Evolutionary conservation across 2,329 filamentous ascomycete genomes (phyloP).

Genomic region (Penicillium sp.): DNA sequence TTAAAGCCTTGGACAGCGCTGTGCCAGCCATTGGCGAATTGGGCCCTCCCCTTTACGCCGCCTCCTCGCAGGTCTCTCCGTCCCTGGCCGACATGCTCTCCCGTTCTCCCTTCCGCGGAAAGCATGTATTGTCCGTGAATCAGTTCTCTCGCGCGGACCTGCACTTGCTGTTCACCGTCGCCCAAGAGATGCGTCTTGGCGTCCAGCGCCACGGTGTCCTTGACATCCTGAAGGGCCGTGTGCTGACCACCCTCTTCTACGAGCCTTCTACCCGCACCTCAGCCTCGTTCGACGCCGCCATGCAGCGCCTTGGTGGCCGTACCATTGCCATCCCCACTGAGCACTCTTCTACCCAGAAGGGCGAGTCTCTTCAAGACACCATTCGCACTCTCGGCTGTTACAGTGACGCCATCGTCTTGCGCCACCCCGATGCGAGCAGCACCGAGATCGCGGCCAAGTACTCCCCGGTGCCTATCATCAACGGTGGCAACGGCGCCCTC

Average conservation of each 20-base stretch:
- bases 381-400: constrained; percentile 93
- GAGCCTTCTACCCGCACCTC: constrained; percentile 96
- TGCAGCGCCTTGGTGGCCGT: constrained; percentile 93
- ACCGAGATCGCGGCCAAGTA: constrained; percentile 82
- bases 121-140: constrained; percentile 87
- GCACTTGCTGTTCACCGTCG: constrained; percentile 91
- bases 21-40: constrained; percentile 37
- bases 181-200: constrained; percentile 94
- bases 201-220: constrained; percentile 90
- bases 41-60: constrained; percentile 41
- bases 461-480: constrained; percentile 89
- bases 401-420: constrained; percentile 90
- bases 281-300: constrained; percentile 92
- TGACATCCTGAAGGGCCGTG: constrained; percentile 77
- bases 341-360: constrained; percentile 88
- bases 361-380: constrained; percentile 89
- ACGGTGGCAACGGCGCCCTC: constrained; percentile 91
- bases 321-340: constrained; percentile 78
- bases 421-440: constrained; percentile 80
- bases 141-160: constrained; percentile 86
- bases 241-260: constrained; percentile 93
- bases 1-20: constrained; percentile 29
- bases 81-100: constrained; percentile 70
- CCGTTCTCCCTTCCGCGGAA: constrained; percentile 81
- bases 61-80: constrained; percentile 56